Base-by-base conservation (phyloP, 306 rosid species). In the Prunus fruticosa region DNA sequence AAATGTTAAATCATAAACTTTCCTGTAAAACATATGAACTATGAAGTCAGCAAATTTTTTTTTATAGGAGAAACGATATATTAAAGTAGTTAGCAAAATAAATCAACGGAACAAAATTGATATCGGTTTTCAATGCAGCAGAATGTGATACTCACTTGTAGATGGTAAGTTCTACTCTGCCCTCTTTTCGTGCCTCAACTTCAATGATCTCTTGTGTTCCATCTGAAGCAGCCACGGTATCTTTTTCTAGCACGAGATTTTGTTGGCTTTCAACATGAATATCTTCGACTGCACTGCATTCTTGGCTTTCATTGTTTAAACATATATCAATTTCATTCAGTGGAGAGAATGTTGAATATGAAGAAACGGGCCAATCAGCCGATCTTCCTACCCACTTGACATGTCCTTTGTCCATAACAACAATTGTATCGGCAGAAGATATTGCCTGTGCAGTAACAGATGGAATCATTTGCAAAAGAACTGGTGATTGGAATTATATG, bases 131-230 rank as follows among this genome's bases (percentile, higher is more conserved):
- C 30, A 58, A 11, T 58, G 14, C 15, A 22, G 34, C 23, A 6
- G 14, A 6, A 12, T 54, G 25, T 8, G 18, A 20, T 69, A 84
- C 98, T 82, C 84, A 93, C 98, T 86, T 87, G 81, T 92, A 94
- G 23, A 94, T 96, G 60, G 85, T 81, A 61, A 89, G 74, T 80
- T 94, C 96, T 64, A 94, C 98, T 82, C 86, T 89, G 52, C 98
- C 98, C 81, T 87, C 93, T 82, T 87, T 94, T 82, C 98, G 93
- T 15, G 30, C 77, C 88, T 94, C 98, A 84, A 69, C 89, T 86
- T 90, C 92, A 78, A 85, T 72, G 63, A 86, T 80, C 80, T 86
- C 91, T 62, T 88, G 85, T 71, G 71, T 78, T 72, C 50, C 86
- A 68, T 82, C 90, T 52, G 64, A 71, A 81, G 61, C 43, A 77